A percentile compares a stretch with the other conserved stretches of the same genome.
Evolutionary conservation across 1,139 yeast genomes (phyloP).

Genomic region (Debaryomyces subglobosus): DNA sequence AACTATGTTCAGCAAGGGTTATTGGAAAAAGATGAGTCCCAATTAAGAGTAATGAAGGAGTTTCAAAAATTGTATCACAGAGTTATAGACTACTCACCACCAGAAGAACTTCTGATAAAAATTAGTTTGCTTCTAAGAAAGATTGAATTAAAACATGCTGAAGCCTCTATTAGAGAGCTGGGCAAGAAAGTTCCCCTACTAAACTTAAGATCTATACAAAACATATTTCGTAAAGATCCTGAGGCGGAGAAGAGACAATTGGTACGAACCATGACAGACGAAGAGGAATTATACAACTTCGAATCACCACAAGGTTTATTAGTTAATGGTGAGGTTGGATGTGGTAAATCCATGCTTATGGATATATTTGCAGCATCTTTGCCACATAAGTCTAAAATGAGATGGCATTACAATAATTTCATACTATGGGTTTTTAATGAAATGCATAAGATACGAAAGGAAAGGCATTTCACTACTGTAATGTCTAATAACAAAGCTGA

Average conservation of each 20-base stretch:
- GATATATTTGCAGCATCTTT: slow-evolving; percentile 69
- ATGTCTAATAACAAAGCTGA: slow-evolving; percentile 31
- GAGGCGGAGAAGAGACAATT: slow-evolving; percentile 36
- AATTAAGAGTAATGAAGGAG: slow-evolving; percentile 64
- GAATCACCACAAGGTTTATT: slow-evolving; percentile 66
- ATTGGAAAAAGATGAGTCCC: slow-evolving; percentile 57
- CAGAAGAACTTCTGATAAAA: slow-evolving; percentile 50
- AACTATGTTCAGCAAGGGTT: slow-evolving; percentile 54
- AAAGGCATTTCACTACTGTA: slow-evolving; percentile 37
- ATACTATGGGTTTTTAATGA: slow-evolving; percentile 69
- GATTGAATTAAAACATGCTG: slow-evolving; percentile 44
- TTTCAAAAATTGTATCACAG: slow-evolving; percentile 64
- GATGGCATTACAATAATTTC: slow-evolving; percentile 75
- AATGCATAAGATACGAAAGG: slow-evolving; percentile 57
- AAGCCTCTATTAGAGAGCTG: slow-evolving; percentile 16
- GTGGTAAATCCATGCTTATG: slow-evolving; percentile 76
- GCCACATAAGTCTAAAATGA: slow-evolving; percentile 64
- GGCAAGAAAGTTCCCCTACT: slow-evolving; percentile 16
- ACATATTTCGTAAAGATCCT: slow-evolving; percentile 30
- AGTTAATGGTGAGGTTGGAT: slow-evolving; percentile 74
- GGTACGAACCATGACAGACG: slow-evolving; percentile 58
- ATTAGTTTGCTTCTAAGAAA: slow-evolving; percentile 52
- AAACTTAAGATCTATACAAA: slow-evolving; percentile 22
- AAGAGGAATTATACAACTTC: slow-evolving; percentile 60
- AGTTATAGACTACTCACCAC: slow-evolving; percentile 62